phyloP scores from a whole-genome alignment of 257 asterid species.

The Solanum pinnatisectum region DNA sequence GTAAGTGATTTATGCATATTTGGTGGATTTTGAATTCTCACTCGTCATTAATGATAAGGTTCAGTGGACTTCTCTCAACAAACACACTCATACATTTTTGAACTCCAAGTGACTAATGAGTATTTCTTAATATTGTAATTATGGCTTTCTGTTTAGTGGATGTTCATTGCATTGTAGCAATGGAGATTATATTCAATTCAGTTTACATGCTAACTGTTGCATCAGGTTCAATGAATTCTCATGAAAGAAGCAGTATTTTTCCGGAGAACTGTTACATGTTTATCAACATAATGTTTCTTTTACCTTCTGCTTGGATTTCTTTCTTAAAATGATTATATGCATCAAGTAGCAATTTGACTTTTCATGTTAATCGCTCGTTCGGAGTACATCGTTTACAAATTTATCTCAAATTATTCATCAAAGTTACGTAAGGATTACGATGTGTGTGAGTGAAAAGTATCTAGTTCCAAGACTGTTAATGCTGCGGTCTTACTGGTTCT shows the following conservation, averaged over 20 bases:
- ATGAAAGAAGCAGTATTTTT: neutral
- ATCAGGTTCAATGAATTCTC: neutral
- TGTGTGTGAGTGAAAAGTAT: neutral
- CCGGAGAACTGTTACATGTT: neutral
- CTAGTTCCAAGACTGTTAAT: neutral
- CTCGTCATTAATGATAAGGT: neutral
- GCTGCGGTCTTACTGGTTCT: neutral
- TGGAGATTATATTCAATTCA: neutral
- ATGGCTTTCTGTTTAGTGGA: neutral
- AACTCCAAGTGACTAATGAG: neutral
- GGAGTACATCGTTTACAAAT: too few relatives aligned
- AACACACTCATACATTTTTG: neutral
- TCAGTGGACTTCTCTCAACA: neutral
- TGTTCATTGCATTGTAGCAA: neutral
- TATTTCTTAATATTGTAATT: neutral
- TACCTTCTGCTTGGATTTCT: neutral
- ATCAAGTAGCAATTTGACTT: neutral
- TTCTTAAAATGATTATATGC: neutral
- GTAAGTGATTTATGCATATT: slow-evolving; percentile 1
- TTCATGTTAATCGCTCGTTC: neutral
- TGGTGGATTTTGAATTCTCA: neutral
- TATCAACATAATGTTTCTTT: neutral
- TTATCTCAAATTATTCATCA: neutral
- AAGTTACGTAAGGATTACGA: neutral
- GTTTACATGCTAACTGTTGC: neutral